Evolutionary conservation across 2,329 filamentous ascomycete species (phyloP).

Genomic region (Pseudopithomyces chartarum): DNA sequence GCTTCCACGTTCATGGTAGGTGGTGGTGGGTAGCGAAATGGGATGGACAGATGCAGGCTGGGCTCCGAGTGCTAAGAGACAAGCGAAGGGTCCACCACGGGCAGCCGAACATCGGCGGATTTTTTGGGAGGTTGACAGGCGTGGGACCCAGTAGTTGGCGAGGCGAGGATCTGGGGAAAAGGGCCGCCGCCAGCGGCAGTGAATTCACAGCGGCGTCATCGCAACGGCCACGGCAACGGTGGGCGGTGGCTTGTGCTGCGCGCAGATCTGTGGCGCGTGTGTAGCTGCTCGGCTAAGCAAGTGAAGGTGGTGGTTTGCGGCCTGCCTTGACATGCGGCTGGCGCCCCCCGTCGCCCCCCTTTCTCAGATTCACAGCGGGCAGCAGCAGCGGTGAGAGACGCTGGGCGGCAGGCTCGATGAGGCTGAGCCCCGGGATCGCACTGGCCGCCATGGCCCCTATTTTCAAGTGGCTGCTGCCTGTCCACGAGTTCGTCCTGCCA

Average conservation of each 20-base stretch:
- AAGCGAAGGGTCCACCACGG: constrained; percentile 5
- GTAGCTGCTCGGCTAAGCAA: background rate
- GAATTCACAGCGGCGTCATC: background rate
- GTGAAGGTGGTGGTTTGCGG: no score
- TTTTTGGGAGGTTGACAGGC: constrained; percentile 2
- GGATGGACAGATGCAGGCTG: background rate
- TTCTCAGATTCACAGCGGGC: no score
- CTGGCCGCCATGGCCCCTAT: constrained; percentile 12
- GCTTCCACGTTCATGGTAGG: constrained; percentile 25
- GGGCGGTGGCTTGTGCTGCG: no score
- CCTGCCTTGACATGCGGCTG: no score
- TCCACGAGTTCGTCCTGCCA: constrained; percentile 12
- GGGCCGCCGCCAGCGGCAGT: background rate
- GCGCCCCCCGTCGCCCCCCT: no score
- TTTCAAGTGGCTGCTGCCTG: constrained; percentile 21
- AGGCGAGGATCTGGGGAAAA: constrained; percentile 9
- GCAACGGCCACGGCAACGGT: background rate
- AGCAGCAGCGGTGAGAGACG: background rate
- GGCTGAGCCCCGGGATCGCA: background rate
- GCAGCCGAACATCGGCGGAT: constrained; percentile 8
- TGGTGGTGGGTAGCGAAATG: constrained; percentile 10
- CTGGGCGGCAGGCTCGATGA: background rate
- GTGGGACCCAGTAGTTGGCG: background rate
- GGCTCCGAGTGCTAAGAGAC: background rate
- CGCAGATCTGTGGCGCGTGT: constrained; percentile 1